Percentiles rank a stretch among this genome's conserved stretches.
phyloP scores from a whole-genome alignment of 2,329 filamentous ascomycete species.

The Botryotinia globosa region DNA sequence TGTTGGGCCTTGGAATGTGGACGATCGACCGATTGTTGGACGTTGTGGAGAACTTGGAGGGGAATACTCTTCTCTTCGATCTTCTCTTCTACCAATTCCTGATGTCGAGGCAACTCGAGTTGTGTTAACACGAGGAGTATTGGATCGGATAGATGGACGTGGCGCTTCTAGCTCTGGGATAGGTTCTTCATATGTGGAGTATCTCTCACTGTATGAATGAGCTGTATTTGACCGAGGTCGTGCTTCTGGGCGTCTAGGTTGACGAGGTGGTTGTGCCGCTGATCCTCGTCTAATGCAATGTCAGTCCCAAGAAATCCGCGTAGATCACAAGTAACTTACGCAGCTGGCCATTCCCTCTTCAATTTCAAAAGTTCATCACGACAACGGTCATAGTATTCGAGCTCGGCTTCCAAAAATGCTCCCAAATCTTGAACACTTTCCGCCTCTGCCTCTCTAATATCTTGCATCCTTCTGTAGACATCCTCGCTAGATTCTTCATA shows the following conservation, averaged over 20 bases:
- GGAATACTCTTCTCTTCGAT: constrained; percentile 32
- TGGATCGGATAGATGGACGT: constrained; percentile 53
- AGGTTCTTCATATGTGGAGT: constrained; percentile 52
- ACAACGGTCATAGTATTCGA: constrained; percentile 88
- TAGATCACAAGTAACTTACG: constrained; percentile 43
- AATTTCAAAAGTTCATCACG: constrained; percentile 74
- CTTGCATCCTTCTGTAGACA: constrained; percentile 87
- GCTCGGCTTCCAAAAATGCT: constrained; percentile 80
- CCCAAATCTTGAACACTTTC: constrained; percentile 80
- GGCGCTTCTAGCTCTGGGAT: constrained; percentile 42
- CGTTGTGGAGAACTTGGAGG: constrained; percentile 40
- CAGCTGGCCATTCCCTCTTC: constrained; percentile 66
- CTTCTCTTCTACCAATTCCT: constrained; percentile 29
- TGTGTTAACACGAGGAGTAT: constrained; percentile 8
- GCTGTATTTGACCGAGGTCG: constrained; percentile 62
- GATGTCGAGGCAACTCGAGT: constrained; percentile 34
- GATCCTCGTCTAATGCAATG: constrained; percentile 16
- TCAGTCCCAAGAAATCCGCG: background rate
- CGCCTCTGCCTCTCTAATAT: constrained; percentile 87
- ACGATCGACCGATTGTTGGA: constrained; percentile 49
- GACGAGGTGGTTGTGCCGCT: constrained; percentile 26
- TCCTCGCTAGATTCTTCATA: constrained; percentile 96
- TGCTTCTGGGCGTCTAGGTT: constrained; percentile 26
- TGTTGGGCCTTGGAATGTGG: constrained; percentile 58
- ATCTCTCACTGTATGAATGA: constrained; percentile 60